Evolutionary conservation across 2,329 filamentous ascomycete species (phyloP).

Genomic region (Apiospora malaysiana): DNA sequence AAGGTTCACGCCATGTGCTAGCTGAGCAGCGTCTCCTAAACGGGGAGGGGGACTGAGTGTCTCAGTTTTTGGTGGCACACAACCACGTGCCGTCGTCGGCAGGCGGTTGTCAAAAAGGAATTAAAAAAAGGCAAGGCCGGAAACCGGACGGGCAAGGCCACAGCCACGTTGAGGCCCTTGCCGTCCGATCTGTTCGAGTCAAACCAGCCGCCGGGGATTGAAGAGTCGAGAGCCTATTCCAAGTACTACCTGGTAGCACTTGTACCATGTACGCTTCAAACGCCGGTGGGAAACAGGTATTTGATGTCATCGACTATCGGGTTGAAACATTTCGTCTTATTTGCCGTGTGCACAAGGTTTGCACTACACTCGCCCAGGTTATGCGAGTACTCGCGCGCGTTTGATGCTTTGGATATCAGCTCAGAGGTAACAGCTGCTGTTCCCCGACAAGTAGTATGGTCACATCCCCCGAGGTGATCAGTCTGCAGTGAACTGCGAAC

Average conservation of each 20-base stretch:
- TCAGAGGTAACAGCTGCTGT: not conserved
- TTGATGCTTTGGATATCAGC: not conserved
- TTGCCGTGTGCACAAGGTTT: not conserved
- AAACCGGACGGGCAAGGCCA: not conserved
- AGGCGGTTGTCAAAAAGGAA: not conserved
- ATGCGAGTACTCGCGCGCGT: not conserved
- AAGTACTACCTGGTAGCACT: not conserved
- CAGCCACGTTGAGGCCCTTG: not conserved
- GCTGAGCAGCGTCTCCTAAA: not conserved
- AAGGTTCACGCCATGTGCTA: not conserved
- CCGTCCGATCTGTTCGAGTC: conserved; percentile 9
- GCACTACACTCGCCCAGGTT: not conserved
- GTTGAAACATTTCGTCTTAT: not conserved
- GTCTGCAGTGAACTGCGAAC: too few relatives aligned
- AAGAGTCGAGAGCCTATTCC: not conserved
- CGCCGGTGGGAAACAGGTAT: not conserved
- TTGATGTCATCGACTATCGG: not conserved
- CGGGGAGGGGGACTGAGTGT: not conserved
- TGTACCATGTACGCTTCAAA: not conserved
- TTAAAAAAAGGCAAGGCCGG: not conserved
- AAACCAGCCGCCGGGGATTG: conserved; percentile 3
- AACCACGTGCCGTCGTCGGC: conserved; percentile 1
- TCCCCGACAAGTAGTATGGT: too few relatives aligned
- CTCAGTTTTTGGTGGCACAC: not conserved
- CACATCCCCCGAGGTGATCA: too few relatives aligned